phyloP scores from a whole-genome alignment of 2,329 filamentous ascomycete genomes.

The Cryphonectria nitschkei region DNA sequence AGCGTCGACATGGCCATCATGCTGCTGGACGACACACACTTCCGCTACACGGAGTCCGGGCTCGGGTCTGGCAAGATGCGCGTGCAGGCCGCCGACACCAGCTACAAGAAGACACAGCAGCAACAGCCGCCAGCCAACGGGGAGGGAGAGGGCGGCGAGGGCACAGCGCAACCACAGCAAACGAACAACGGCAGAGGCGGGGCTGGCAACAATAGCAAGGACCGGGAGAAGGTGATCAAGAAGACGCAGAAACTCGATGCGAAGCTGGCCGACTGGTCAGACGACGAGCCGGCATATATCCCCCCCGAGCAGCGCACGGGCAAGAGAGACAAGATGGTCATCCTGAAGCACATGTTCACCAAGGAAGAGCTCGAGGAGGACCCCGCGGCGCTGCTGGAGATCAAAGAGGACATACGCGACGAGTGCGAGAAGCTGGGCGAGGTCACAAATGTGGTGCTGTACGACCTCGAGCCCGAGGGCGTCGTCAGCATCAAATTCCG shows the following conservation, averaged over 20 bases:
- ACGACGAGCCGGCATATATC: conserved; percentile 71
- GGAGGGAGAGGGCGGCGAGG: conserved; percentile 40
- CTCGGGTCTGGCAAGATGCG: conserved; percentile 67
- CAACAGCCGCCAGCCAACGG: conserved; percentile 43
- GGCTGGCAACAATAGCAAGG: conserved; percentile 53
- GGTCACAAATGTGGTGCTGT: conserved; percentile 90
- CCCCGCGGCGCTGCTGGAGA: conserved; percentile 79
- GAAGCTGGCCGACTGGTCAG: conserved; percentile 92
- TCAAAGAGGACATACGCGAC: conserved; percentile 91
- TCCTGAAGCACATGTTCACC: conserved; percentile 93
- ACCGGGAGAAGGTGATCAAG: conserved; percentile 88
- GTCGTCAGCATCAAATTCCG: conserved; percentile 84
- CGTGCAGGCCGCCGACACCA: conserved; percentile 83
- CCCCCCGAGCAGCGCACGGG: conserved; percentile 48
- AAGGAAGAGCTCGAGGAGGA: conserved; percentile 84
- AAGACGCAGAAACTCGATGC: conserved; percentile 91
- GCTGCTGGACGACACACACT: conserved; percentile 80
- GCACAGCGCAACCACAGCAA: conserved; percentile 43
- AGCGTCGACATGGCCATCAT: conserved; percentile 86
- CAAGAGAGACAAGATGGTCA: conserved; percentile 77
- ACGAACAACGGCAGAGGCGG: conserved; percentile 15
- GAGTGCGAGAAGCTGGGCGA: conserved; percentile 85
- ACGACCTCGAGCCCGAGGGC: conserved; percentile 82
- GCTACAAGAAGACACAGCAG: conserved; percentile 87
- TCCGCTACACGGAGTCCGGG: conserved; percentile 64